phyloP scores from a whole-genome alignment of 306 rosid species.

The Citrullus mucosospermus region DNA sequence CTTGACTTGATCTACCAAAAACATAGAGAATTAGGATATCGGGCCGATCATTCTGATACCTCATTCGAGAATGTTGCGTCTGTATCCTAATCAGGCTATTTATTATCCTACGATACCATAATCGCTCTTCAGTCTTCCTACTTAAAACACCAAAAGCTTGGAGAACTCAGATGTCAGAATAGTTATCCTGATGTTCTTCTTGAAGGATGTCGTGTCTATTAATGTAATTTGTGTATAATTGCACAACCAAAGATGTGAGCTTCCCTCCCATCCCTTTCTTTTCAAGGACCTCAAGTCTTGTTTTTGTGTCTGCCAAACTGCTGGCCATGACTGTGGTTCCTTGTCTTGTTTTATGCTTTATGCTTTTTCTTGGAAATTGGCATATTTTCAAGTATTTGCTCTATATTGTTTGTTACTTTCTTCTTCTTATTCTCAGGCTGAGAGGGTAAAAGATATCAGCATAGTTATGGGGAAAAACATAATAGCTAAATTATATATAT shows the following conservation, averaged over 20 bases:
- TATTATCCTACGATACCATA: background rate
- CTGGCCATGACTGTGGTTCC: background rate
- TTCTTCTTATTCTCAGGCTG: background rate
- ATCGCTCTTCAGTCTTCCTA: background rate
- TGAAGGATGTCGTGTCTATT: background rate
- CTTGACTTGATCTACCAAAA: background rate
- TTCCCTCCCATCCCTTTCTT: background rate
- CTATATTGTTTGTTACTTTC: background rate
- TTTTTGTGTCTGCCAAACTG: background rate
- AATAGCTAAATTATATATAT: background rate
- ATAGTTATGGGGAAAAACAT: background rate
- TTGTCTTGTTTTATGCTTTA: background rate
- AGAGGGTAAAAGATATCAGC: background rate
- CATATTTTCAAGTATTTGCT: background rate
- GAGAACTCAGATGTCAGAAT: background rate
- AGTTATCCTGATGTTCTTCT: background rate
- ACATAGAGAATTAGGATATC: background rate
- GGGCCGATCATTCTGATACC: background rate
- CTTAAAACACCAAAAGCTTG: background rate
- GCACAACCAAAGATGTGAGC: background rate
- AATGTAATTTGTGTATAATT: background rate
- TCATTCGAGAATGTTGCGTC: background rate
- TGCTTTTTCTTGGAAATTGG: background rate
- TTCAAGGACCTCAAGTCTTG: slow-evolving; percentile 5
- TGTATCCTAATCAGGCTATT: background rate